These are phyloP conservation scores for Gracilaria domingensis DNA, from an alignment of 23 red algal genomes.

Conservation along the genomic window DNA sequence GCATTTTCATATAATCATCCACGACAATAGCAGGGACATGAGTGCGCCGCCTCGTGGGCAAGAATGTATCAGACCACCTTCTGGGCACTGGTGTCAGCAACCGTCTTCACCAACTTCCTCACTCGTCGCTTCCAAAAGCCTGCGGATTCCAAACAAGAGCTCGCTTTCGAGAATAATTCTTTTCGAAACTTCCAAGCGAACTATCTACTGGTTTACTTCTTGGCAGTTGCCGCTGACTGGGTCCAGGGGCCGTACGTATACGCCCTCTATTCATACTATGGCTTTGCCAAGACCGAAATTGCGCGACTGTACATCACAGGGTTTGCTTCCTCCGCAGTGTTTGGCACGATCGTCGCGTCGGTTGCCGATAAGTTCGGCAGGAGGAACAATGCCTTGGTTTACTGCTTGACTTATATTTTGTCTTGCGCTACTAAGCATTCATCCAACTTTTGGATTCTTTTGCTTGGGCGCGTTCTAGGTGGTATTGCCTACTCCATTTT, in stretches of 20 bases:
- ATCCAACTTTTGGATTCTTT: constrained; percentile 63
- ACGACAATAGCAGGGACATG: not conserved
- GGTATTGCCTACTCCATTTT: constrained; percentile 88
- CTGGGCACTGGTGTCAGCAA: constrained; percentile 30
- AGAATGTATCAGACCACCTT: constrained; percentile 20
- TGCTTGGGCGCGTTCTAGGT: constrained; percentile 78
- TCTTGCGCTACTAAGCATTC: constrained; percentile 87
- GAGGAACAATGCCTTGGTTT: constrained; percentile 59
- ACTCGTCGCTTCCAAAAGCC: constrained; percentile 1
- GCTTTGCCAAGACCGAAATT: constrained; percentile 74
- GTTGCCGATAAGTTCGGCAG: constrained; percentile 85
- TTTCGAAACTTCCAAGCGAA: constrained; percentile 64
- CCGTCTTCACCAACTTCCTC: constrained; percentile 8
- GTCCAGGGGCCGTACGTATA: constrained; percentile 95
- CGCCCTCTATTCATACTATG: constrained; percentile 90
- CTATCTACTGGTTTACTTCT: constrained; percentile 83
- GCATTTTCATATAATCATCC: too few species aligned
- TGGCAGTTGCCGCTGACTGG: constrained; percentile 91
- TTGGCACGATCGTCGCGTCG: constrained; percentile 85
- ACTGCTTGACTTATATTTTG: constrained; percentile 74
- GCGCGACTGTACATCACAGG: constrained; percentile 84
- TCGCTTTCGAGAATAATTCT: not conserved
- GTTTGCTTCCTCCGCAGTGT: constrained; percentile 81
- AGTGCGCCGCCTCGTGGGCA: not conserved
- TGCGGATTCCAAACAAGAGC: not conserved